Percentiles rank a stretch among this genome's conserved stretches.
Evolutionary conservation across 192 early-diverging fungal species (phyloP).

Genomic region (Podila epicladia): DNA sequence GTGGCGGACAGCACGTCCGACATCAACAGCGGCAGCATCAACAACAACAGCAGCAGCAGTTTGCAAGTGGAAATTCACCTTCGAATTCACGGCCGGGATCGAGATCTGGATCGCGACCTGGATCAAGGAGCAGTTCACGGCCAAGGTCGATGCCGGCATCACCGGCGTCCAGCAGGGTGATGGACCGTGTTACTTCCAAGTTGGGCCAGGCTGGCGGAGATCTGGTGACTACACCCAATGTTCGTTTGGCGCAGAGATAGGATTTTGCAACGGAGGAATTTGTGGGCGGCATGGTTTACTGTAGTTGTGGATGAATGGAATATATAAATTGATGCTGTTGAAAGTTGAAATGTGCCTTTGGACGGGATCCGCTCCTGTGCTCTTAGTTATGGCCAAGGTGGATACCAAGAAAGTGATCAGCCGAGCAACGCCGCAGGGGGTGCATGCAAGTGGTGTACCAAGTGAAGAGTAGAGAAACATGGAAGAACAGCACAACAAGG

Average conservation of each 20-base stretch:
- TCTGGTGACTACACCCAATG: neutral
- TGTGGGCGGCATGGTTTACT: too few relatives aligned
- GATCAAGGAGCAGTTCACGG: neutral
- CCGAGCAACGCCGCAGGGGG: too few relatives aligned
- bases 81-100: slow-evolving; percentile 10
- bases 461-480: too few relatives aligned
- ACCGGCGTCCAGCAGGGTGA: slow-evolving; percentile 9
- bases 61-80: slow-evolving; percentile 7
- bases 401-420: too few relatives aligned
- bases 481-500: too few relatives aligned
- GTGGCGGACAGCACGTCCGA: neutral
- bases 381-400: too few relatives aligned
- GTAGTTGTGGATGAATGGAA: too few relatives aligned
- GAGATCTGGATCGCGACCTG: slow-evolving; percentile 15
- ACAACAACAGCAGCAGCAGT: neutral
- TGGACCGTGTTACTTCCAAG: slow-evolving; percentile 21
- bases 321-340: too few relatives aligned
- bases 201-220: slow-evolving; percentile 2
- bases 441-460: too few relatives aligned
- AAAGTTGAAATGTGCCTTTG: too few relatives aligned
- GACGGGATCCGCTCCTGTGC: too few relatives aligned
- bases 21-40: neutral
- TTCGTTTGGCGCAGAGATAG: slow-evolving; percentile 30
- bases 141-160: neutral
- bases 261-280: too few relatives aligned